Evolutionary conservation across 495 filamentous ascomycete species (phyloP).

Genomic region (Baudoinia panamericana): DNA sequence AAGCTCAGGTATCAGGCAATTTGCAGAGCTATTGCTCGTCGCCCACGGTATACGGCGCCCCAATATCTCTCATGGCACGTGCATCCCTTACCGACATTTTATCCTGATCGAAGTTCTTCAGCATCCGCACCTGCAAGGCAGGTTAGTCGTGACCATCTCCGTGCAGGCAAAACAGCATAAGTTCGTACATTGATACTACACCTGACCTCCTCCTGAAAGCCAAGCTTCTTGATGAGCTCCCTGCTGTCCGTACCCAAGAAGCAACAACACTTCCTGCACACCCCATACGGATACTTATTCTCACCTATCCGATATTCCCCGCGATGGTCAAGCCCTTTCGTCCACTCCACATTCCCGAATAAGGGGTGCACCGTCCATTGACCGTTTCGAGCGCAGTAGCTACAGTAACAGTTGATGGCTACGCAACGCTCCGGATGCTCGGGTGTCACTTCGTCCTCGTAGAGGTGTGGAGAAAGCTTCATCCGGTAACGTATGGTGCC

Average conservation of each 20-base stretch:
- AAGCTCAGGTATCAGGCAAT: too few species aligned
- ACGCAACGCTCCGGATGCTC: not conserved
- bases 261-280: constrained; percentile 8
- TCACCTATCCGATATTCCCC: constrained; percentile 3
- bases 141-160: not conserved
- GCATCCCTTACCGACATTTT: constrained; percentile 3
- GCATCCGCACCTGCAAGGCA: constrained; percentile 10
- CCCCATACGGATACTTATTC: constrained; percentile 10
- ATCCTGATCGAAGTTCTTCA: constrained; percentile 12
- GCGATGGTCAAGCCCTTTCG: constrained; percentile 4
- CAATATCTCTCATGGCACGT: too few species aligned
- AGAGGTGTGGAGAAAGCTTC: constrained; percentile 12
- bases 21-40: too few species aligned
- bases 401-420: constrained; percentile 11
- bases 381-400: constrained; percentile 11
- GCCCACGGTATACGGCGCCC: too few species aligned
- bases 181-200: constrained; percentile 11
- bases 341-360: constrained; percentile 5
- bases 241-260: constrained; percentile 9
- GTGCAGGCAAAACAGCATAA: not conserved
- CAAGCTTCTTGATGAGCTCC: not conserved
- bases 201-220: constrained; percentile 3
- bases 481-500: constrained; percentile 13
- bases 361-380: constrained; percentile 3
- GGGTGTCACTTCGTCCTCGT: not conserved